phyloP scores from a whole-genome alignment of 2,329 filamentous ascomycete species.

The Pseudogymnoascus sp. region DNA sequence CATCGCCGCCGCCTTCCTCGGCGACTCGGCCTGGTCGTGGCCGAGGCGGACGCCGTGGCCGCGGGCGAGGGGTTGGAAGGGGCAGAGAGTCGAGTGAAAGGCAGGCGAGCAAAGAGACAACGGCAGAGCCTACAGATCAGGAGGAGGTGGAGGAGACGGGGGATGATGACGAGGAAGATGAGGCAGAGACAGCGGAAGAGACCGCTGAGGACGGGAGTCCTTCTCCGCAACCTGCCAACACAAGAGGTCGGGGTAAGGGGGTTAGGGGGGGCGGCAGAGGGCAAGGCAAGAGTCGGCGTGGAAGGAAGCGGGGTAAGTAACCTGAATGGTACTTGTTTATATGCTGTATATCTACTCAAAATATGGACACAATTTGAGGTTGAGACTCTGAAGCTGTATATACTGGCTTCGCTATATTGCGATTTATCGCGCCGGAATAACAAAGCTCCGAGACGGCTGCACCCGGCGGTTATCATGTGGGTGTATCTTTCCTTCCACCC shows the following conservation, averaged over 20 bases:
- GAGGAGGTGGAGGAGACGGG: slow-evolving; percentile 24
- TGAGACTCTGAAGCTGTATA: background rate
- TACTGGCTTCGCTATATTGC: background rate
- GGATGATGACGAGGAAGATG: slow-evolving; percentile 30
- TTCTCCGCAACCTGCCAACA: slow-evolving; percentile 18
- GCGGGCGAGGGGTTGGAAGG: slow-evolving; percentile 35
- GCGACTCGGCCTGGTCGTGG: slow-evolving; percentile 26
- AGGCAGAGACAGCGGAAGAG: slow-evolving; percentile 30
- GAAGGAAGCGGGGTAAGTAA: slow-evolving; percentile 6
- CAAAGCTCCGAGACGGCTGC: background rate
- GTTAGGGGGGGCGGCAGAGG: slow-evolving; percentile 8
- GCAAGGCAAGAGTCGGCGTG: slow-evolving; percentile 5
- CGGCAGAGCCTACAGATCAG: slow-evolving; percentile 25
- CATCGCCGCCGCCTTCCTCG: slow-evolving; percentile 34
- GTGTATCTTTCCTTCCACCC: background rate
- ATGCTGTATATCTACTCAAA: background rate
- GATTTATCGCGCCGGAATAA: background rate
- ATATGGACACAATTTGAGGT: background rate
- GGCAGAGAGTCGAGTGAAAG: slow-evolving; percentile 28
- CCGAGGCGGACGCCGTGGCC: slow-evolving; percentile 34
- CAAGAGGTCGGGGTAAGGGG: slow-evolving; percentile 17
- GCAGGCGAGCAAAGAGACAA: slow-evolving; percentile 25
- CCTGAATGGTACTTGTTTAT: background rate
- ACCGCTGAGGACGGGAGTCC: slow-evolving; percentile 20
- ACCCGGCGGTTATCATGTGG: slow-evolving; percentile 2